These are phyloP conservation scores for Ceratocystis huliohia DNA, from an alignment of 2,329 filamentous ascomycete genomes.

Conservation along the genomic window DNA sequence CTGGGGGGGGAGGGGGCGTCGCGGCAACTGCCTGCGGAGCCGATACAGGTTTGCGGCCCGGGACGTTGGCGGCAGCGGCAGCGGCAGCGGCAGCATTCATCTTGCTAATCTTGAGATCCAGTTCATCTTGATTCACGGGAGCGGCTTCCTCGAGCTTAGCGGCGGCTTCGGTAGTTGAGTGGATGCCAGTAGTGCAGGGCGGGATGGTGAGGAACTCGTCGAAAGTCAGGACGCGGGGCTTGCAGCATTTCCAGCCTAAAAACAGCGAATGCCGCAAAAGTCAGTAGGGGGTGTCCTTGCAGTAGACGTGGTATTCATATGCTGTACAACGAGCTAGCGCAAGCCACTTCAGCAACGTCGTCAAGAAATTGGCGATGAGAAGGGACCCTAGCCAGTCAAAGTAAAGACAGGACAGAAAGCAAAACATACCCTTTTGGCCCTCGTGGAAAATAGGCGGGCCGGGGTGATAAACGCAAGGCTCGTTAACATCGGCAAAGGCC, in stretches of 20 bases:
- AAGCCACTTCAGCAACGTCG: not conserved
- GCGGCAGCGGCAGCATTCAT: conserved; percentile 36
- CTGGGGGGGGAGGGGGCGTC: conserved; percentile 50
- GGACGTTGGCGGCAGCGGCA: conserved; percentile 31
- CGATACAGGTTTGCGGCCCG: conserved; percentile 31
- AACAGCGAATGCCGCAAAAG: not conserved
- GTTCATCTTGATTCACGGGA: conserved; percentile 32
- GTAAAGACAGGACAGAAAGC: not conserved
- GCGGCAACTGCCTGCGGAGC: conserved; percentile 36
- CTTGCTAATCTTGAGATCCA: conserved; percentile 40
- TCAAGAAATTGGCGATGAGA: not conserved
- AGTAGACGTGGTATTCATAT: conserved; percentile 20
- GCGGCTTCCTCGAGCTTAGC: conserved; percentile 49
- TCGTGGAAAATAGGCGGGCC: conserved; percentile 93
- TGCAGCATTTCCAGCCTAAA: conserved; percentile 96
- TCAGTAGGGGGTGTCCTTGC: not conserved
- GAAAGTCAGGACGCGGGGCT: conserved; percentile 88
- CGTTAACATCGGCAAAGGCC: conserved; percentile 59
- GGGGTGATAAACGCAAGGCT: conserved; percentile 83
- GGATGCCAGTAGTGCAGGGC: conserved; percentile 84
- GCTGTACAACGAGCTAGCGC: not conserved
- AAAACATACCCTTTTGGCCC: conserved; percentile 81
- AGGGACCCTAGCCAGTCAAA: not conserved
- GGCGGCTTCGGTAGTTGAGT: conserved; percentile 70
- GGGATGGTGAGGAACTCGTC: conserved; percentile 92